A percentile compares a stretch with the other conserved stretches of the same genome.
Evolutionary conservation across 805 yeast species (phyloP).

Genomic region (Zygosaccharomyces gambellarensis): DNA sequence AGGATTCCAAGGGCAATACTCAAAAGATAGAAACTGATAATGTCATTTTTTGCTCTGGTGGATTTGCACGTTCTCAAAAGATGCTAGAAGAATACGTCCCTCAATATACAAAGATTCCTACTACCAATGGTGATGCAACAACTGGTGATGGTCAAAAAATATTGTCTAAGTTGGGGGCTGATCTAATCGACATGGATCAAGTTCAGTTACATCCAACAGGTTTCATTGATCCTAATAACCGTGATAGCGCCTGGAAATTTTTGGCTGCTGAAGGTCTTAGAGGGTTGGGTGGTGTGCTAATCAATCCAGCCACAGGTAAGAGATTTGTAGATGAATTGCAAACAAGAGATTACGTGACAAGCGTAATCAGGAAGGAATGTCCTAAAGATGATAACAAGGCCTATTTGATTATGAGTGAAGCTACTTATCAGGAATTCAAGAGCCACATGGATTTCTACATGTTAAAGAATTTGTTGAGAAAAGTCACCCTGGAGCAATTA

Average conservation of each 20-base stretch:
- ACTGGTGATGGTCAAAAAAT: constrained; percentile 56
- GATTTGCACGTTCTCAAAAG: constrained; percentile 42
- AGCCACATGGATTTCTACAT: constrained; percentile 50
- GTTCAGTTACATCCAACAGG: constrained; percentile 64
- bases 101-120: constrained; percentile 43
- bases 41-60: constrained; percentile 56
- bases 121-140: constrained; percentile 53
- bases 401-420: constrained; percentile 38
- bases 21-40: constrained; percentile 27
- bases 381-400: constrained; percentile 33
- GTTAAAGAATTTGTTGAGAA: constrained; percentile 36
- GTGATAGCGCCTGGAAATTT: constrained; percentile 44
- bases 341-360: constrained; percentile 51
- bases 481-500: constrained; percentile 30
- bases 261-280: constrained; percentile 57
- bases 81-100: constrained; percentile 43
- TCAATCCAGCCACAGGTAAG: constrained; percentile 41
- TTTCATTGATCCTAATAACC: constrained; percentile 43
- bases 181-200: constrained; percentile 52
- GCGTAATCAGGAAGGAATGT: constrained; percentile 36
- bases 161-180: constrained; percentile 45
- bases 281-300: constrained; percentile 54
- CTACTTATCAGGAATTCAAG: constrained; percentile 42
- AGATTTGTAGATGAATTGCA: constrained; percentile 52
- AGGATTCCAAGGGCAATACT: constrained; percentile 27